Base-by-base conservation (phyloP, 1,139 yeast genomes). In the Zygosaccharomyces sapae region DNA sequence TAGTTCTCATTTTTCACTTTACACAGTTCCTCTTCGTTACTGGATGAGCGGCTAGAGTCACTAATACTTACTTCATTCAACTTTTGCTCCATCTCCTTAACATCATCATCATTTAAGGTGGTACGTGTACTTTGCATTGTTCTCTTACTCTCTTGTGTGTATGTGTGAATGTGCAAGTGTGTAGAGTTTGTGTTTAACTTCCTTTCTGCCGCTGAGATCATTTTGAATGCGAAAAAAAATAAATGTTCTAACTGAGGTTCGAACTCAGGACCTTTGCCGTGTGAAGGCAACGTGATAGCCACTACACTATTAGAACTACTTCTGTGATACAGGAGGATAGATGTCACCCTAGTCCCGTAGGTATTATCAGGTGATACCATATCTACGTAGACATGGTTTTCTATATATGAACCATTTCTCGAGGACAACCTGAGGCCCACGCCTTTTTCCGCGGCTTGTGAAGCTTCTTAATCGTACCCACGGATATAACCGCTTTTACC, bases 251-350 rank as follows among this genome's bases (percentile, higher is more conserved):
- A 54, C 57, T 50, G 59, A 54, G 61, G 61, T 51, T 55, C 59
- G 57, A 52, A 52, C 55, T 48, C 55, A 49, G 55, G 59, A 55
- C 59, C 59, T 55, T 55, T 55, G 57, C 59, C 57, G 59, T 55
- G 59, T 55, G 59, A 55, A 55, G 57, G 59, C 57, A 55, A 55
- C 59, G 59, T 57, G 55, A 52, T 52, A 49, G 54, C 55, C 55
- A 52, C 55, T 52, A 52, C 55, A 52, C 55, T 51, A 52, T 52
- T 51, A 48, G 54, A 52, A 52, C 55, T 24, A 16, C 16, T 16
- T 16, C 16, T 16, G 16, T 16, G 16, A 16, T 16, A 16, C 16
- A 16, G 16, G 16, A 16, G 16, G 16, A 16, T 16, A 16, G 16
- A 16, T 16, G 16, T 16, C 16, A 16, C 16, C 16, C 16, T 16